phyloP scores from a whole-genome alignment of 2,329 filamentous ascomycete species.

The Sclerotinia subarctica region DNA sequence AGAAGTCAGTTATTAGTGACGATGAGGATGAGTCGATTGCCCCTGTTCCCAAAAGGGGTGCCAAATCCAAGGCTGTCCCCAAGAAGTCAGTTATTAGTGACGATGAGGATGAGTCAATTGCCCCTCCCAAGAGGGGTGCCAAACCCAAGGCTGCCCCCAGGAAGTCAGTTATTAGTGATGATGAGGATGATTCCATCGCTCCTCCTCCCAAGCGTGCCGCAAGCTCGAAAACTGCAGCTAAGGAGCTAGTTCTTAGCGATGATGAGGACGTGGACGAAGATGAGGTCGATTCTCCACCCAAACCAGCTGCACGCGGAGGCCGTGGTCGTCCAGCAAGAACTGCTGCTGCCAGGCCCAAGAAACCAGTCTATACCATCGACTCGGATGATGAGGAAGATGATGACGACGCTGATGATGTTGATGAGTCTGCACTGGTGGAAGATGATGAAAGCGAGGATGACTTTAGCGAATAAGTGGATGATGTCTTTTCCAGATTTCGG shows the following conservation, averaged over 20 bases:
- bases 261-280: constrained; percentile 32
- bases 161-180: constrained; percentile 16
- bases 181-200: constrained; percentile 15
- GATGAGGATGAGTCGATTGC: constrained; percentile 33
- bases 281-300: constrained; percentile 29
- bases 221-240: constrained; percentile 1
- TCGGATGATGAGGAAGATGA: constrained; percentile 30
- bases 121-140: constrained; percentile 39
- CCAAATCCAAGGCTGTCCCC: constrained; percentile 23
- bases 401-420: constrained; percentile 42
- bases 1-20: constrained; percentile 29
- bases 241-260: constrained; percentile 25
- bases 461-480: constrained; percentile 31
- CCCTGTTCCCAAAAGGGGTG: constrained; percentile 20
- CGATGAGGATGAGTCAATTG: constrained; percentile 33
- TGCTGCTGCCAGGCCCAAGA: constrained; percentile 14
- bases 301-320: constrained; percentile 35
- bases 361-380: constrained; percentile 16
- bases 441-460: constrained; percentile 38
- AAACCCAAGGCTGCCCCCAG: constrained; percentile 12
- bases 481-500: background rate
- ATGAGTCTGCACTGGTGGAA: constrained; percentile 35
- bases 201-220: constrained; percentile 11
- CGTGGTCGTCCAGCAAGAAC: constrained; percentile 21
- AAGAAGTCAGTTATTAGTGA: constrained; percentile 31